A percentile compares a stretch with the other conserved stretches of the same genome.
phyloP scores from a whole-genome alignment of 2,329 filamentous ascomycete species.

The Leptosphaerulina australis region DNA sequence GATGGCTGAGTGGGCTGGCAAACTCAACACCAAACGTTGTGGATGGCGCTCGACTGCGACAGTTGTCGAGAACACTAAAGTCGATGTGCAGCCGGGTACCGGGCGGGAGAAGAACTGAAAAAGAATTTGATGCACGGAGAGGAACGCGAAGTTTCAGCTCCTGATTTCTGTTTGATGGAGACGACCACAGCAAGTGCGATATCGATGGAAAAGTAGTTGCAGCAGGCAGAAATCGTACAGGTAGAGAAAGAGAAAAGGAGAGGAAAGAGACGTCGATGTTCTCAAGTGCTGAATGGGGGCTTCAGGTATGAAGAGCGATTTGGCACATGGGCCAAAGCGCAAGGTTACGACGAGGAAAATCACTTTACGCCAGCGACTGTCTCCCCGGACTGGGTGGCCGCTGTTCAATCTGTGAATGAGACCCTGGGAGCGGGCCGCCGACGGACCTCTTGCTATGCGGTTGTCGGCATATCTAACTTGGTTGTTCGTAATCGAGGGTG shows the following conservation, averaged over 20 bases:
- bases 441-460: slow-evolving; percentile 4
- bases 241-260: slow-evolving; percentile 32
- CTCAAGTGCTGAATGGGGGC: slow-evolving; percentile 28
- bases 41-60: slow-evolving; percentile 34
- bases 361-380: slow-evolving; percentile 34
- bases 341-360: slow-evolving; percentile 46
- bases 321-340: slow-evolving; percentile 44
- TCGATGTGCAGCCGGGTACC: slow-evolving; percentile 32
- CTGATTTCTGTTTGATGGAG: slow-evolving; percentile 38
- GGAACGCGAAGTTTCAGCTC: slow-evolving; percentile 37
- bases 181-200: slow-evolving; percentile 24
- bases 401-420: slow-evolving; percentile 29
- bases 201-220: slow-evolving; percentile 35
- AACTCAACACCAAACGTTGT: slow-evolving; percentile 45
- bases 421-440: slow-evolving; percentile 14
- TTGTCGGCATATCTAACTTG: slow-evolving; percentile 19
- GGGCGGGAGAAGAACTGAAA: slow-evolving; percentile 25
- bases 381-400: slow-evolving; percentile 20
- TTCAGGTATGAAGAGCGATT: slow-evolving; percentile 43
- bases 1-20: slow-evolving; percentile 27
- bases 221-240: slow-evolving; percentile 24
- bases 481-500: neutral
- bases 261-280: slow-evolving; percentile 35
- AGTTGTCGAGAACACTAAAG: slow-evolving; percentile 44
- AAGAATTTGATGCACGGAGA: slow-evolving; percentile 33